Conservation (phyloP, 2,329 filamentous ascomycete species). For the Nannizzia gypsea region DNA sequence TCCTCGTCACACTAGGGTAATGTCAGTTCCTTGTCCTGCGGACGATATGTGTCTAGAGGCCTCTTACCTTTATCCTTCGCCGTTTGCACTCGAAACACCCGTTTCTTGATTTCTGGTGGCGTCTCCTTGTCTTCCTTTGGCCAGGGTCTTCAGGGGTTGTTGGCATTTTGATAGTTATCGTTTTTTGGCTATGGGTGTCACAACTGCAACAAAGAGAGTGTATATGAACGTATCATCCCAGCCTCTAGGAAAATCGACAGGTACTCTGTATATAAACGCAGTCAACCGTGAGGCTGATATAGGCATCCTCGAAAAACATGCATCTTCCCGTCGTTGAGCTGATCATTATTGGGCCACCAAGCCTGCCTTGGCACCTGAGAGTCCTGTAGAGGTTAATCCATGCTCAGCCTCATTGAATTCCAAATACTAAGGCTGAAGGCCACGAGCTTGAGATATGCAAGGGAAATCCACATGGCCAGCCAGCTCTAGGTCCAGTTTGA, state of each 20-base stretch:
- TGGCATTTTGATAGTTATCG: not conserved
- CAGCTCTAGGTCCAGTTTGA: not conserved
- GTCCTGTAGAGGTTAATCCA: not conserved
- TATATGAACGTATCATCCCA: not conserved
- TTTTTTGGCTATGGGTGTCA: not conserved
- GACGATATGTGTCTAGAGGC: not conserved
- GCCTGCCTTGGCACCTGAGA: not conserved
- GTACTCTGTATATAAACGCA: not conserved
- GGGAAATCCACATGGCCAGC: not conserved
- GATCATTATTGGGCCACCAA: not conserved
- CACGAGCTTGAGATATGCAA: not conserved
- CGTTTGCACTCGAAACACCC: constrained; percentile 8
- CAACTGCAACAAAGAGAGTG: not conserved
- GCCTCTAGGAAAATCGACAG: too few relatives aligned
- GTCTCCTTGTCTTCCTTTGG: not conserved
- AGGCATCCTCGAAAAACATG: not conserved
- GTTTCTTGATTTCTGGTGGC: constrained; percentile 6
- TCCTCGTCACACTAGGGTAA: constrained; percentile 5
- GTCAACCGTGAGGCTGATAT: not conserved
- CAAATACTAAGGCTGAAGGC: not conserved
- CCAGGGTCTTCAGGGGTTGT: not conserved
- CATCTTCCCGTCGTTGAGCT: not conserved
- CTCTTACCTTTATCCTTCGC: constrained; percentile 4
- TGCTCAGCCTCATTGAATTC: constrained; percentile 4
- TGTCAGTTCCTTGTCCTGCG: not conserved